A percentile compares a stretch with the other conserved stretches of the same genome.
Evolutionary conservation across 2,329 filamentous ascomycete genomes (phyloP).

Genomic region (Incumbomyces lentus): DNA sequence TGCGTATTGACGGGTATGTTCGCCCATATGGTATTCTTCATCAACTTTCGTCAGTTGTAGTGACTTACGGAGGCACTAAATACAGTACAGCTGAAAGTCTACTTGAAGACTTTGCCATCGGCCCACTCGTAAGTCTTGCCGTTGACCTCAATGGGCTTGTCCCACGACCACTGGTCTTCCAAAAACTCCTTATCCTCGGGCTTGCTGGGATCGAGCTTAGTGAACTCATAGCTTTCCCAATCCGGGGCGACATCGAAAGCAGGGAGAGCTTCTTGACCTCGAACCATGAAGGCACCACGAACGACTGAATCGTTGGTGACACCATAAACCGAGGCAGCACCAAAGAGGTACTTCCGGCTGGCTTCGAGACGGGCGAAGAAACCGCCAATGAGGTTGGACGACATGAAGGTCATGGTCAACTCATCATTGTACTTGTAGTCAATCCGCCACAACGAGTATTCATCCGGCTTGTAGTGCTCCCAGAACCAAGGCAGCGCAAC

Average conservation of each 20-base stretch:
- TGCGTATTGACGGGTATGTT: too few species aligned
- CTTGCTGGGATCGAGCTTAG: conserved; percentile 86
- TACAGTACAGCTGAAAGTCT: conserved; percentile 33
- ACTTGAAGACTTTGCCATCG: conserved; percentile 99
- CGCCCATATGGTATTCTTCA: neutral
- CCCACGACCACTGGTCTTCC: conserved; percentile 83
- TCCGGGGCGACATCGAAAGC: conserved; percentile 97
- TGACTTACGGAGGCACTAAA: too few species aligned
- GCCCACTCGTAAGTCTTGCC: conserved; percentile 85
- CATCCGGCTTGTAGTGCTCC: conserved; percentile 85
- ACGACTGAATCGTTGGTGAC: conserved; percentile 80
- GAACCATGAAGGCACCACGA: conserved; percentile 86
- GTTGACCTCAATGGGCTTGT: conserved; percentile 66
- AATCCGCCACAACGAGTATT: conserved; percentile 90
- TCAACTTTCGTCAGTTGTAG: neutral
- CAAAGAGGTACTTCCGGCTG: conserved; percentile 97
- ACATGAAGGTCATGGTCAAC: conserved; percentile 97
- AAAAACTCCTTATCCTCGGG: conserved; percentile 76
- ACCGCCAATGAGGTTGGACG: conserved; percentile 92
- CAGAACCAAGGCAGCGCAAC: conserved; percentile 94
- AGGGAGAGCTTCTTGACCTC: conserved; percentile 72
- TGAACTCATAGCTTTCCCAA: conserved; percentile 92
- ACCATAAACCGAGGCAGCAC: conserved; percentile 80
- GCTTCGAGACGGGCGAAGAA: conserved; percentile 96
- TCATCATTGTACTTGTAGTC: conserved; percentile 99